Evolutionary conservation across 208 protist genomes (phyloP), one percentile per base, ranked within the genome.

Genomic region (Lotmaria passim): DNA sequence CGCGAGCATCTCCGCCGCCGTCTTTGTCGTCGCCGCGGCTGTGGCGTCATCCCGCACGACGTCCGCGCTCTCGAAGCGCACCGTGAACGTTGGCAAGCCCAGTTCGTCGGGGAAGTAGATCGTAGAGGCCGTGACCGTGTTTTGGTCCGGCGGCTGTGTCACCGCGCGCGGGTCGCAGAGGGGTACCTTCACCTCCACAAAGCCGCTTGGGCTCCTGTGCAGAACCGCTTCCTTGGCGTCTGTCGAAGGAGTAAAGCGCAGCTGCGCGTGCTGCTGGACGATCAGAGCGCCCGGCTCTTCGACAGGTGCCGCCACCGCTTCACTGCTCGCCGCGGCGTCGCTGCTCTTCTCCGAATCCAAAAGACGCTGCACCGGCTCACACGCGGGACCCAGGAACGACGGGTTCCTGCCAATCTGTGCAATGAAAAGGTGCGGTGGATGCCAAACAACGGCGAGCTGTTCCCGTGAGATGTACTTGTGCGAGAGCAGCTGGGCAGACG

Each of bases 61-160:
- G 0, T 62, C 61, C 15, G 60, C 67, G 23, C 55, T 65, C 26
- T 84, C 77, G 43, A 76, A 85, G 14, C 83, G 86, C 0, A 94
- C 48, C 5, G 69, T 67, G 24, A 94, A 65, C 14, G 51, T 43
- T 1, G 89, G 89, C 23, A 94, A 57, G 3, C 66, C 52, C 6
- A 87, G 56, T 41, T 90, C 89, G 19, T 82, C 78, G 1, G 89
- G 89, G 63, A 94, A 94, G 74, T 85, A 73, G 53, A 94, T 48
- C 6, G 80, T 86, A 19, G 62, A 62, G 4, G 56, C 75, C 19
- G 44, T 58, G 7, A 68, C 72, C 7, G 68, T 31, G 17, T 55
- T 46, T 15, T 59, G 64, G 17, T 72, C 53, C 33, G 79, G 71
- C 11, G 77, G 43, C 6, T 62, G 46, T 8, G 55, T 76, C 14